Base-by-base conservation (phyloP, 768 basidiomycete species). In the Podaxis sp. region DNA sequence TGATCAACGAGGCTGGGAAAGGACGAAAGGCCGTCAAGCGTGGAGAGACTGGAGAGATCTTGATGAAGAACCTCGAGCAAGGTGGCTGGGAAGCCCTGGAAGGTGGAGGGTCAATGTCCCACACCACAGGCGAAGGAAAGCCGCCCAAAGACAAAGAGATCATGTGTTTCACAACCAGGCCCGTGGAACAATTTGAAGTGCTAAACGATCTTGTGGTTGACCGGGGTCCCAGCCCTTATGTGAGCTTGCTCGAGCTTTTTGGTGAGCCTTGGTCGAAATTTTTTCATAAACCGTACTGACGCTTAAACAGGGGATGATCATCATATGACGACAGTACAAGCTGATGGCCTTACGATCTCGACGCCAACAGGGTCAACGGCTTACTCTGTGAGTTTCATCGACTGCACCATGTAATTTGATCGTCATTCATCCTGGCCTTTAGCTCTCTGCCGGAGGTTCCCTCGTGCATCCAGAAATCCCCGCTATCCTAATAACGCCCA, bases 291-390 rank as follows among this genome's bases (percentile, higher is more conserved):
- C 48, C 64, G 48, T 51, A 37, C 44, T 57, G 40, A 33, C 20
- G 17, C 57, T 52, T 64, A 72, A 22, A 67, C 26, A 98, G 96
- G 95, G 64, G 97, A 99, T 72, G 96, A 99, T 66, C 94, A 99
- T 75, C 97, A 99, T 78, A 89, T 99, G 85, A 99, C 97, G 1
- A 99, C 97, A 2, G 97, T 99, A 2, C 97, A 99, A 77, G 97
- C 96, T 0, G 97, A 99, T 70, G 97, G 97, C 12, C 79, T 99
- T 48, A 94, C 92, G 33, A 89, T 99, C 15, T 90, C 97, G 37
- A 99, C 97, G 0, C 97, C 97, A 7, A 99, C 97, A 0, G 97
- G 97, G 3, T 99, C 97, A 26, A 99, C 97, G 11, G 97, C 97
- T 2, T 99, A 99, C 75, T 99, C 97, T 15, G 93, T 95, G 68